Conservation (phyloP, 129 eudicot genomes). For the Pittosporum tobira region DNA sequence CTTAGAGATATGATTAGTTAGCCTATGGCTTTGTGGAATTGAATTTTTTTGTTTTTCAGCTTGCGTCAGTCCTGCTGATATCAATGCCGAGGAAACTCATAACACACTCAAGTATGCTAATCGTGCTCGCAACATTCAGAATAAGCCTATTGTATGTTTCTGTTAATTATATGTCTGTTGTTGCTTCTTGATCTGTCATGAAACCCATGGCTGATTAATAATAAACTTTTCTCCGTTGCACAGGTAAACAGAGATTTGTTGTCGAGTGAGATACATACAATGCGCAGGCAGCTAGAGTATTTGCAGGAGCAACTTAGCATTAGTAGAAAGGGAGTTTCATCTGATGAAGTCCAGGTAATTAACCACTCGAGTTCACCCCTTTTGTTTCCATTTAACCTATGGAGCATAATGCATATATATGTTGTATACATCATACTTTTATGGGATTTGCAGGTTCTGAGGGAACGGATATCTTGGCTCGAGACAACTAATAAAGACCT, state of each 20-base stretch:
- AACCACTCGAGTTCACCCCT: too few relatives aligned
- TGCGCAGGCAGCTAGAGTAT: slow-evolving; percentile 85
- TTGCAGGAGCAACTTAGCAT: slow-evolving; percentile 97
- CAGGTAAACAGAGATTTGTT: slow-evolving; percentile 86
- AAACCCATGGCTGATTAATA: slow-evolving; percentile 9
- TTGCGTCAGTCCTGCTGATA: slow-evolving; percentile 97
- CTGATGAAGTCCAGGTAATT: slow-evolving; percentile 76
- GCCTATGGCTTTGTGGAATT: neutral
- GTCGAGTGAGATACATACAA: slow-evolving; percentile 76
- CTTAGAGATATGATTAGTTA: slow-evolving; percentile 1
- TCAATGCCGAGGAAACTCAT: slow-evolving; percentile 92
- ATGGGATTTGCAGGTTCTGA: slow-evolving; percentile 40
- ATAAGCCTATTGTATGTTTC: slow-evolving; percentile 73
- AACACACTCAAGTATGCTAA: slow-evolving; percentile 96
- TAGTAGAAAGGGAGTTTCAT: slow-evolving; percentile 65
- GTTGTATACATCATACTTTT: neutral
- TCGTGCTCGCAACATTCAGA: slow-evolving; percentile 97
- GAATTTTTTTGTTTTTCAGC: slow-evolving; percentile 33
- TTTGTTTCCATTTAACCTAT: too few relatives aligned
- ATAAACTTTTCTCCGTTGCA: slow-evolving; percentile 7
- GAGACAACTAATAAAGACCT: slow-evolving; percentile 93
- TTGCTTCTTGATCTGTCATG: neutral
- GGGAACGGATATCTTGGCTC: slow-evolving; percentile 79
- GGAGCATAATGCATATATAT: too few relatives aligned
- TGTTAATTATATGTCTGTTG: too few relatives aligned